A percentile compares a stretch with the other conserved stretches of the same genome.
Conservation (phyloP, 257 asterid genomes). For the Cruciata laevipes region DNA sequence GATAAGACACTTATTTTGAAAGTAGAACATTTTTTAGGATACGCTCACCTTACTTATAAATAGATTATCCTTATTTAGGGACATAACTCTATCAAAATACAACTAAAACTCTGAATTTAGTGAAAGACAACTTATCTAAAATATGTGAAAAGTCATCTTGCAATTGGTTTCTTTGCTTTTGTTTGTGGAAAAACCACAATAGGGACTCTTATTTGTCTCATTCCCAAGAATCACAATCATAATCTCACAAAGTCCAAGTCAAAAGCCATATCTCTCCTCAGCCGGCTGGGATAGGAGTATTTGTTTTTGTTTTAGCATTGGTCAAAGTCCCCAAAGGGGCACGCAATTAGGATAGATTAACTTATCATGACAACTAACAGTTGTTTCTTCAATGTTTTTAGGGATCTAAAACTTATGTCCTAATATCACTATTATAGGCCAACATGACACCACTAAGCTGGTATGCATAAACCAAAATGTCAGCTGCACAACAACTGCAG, state of each 20-base stretch:
- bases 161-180: background rate
- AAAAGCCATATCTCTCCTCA: background rate
- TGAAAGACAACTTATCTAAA: background rate
- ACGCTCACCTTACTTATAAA: too few species aligned
- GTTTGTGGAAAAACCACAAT: background rate
- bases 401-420: background rate
- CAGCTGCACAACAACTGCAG: background rate
- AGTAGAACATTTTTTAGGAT: too few species aligned
- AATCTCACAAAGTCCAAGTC: background rate
- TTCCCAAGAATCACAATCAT: constrained; percentile 1
- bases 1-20: too few species aligned
- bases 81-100: background rate
- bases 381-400: background rate
- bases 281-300: constrained; percentile 1
- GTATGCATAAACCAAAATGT: background rate
- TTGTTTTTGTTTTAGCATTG: background rate
- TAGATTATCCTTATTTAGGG: too few species aligned
- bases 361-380: background rate
- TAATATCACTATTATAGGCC: background rate
- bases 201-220: background rate
- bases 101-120: too few species aligned
- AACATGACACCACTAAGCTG: background rate
- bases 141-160: background rate
- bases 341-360: background rate
- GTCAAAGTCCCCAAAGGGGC: background rate